A percentile compares a stretch with the other conserved stretches of the same genome.
These are phyloP conservation scores for Lipomyces yamadae DNA, from an alignment of 805 yeast genomes.

Conservation along the genomic window DNA sequence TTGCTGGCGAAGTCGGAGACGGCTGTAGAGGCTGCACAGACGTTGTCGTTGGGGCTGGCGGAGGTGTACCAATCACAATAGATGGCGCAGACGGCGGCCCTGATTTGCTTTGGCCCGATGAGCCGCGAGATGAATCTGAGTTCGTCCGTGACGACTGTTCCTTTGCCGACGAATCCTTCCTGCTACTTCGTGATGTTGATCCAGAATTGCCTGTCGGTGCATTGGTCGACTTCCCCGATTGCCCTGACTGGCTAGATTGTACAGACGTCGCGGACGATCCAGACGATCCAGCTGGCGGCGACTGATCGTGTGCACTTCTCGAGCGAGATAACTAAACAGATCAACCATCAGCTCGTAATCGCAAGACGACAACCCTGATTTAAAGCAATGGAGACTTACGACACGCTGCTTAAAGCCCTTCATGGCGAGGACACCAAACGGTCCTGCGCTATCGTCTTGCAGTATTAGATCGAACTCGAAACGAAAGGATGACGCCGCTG, in stretches of 20 bases:
- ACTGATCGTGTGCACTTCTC: slow-evolving; percentile 37
- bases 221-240: slow-evolving; percentile 7
- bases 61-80: not conserved
- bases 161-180: slow-evolving; percentile 11
- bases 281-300: slow-evolving; percentile 14
- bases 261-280: slow-evolving; percentile 19
- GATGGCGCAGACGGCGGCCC: slow-evolving; percentile 26
- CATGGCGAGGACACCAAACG: slow-evolving; percentile 30
- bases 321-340: slow-evolving; percentile 38
- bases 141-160: not conserved
- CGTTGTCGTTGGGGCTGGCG: not conserved
- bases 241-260: slow-evolving; percentile 12
- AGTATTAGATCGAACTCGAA: not conserved
- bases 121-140: not conserved
- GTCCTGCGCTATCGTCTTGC: slow-evolving; percentile 6
- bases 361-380: not conserved
- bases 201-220: not conserved
- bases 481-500: not conserved
- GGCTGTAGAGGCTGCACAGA: slow-evolving; percentile 5
- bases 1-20: slow-evolving; percentile 11
- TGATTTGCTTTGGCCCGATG: not conserved
- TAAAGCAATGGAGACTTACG: slow-evolving; percentile 24
- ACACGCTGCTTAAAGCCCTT: slow-evolving; percentile 44
- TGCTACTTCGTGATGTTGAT: slow-evolving; percentile 12
- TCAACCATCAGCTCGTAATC: not conserved